These are phyloP conservation scores for Phanerochaete sordida DNA, from an alignment of 768 basidiomycete species.

Conservation along the genomic window DNA sequence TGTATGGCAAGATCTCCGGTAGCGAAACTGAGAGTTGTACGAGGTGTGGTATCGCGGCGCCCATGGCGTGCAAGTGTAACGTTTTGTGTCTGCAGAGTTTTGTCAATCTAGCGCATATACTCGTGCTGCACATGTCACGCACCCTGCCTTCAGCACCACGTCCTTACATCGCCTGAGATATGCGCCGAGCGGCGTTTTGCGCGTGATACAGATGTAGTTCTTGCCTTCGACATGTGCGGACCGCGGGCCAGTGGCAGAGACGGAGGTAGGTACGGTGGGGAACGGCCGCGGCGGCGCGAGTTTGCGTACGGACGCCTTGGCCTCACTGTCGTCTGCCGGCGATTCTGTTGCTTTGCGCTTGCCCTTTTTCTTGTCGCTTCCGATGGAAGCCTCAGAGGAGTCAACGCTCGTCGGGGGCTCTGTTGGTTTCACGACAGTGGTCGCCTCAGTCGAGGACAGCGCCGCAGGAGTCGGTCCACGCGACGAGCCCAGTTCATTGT, in stretches of 20 bases:
- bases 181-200: slow-evolving; percentile 65
- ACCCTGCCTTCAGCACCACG: slow-evolving; percentile 71
- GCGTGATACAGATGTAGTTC: slow-evolving; percentile 76
- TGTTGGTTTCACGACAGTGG: not conserved
- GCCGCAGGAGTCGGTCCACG: not conserved
- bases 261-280: slow-evolving; percentile 70
- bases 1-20: slow-evolving; percentile 67
- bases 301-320: slow-evolving; percentile 47
- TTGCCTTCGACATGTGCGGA: slow-evolving; percentile 79
- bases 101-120: not conserved
- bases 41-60: slow-evolving; percentile 84
- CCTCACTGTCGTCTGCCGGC: not conserved
- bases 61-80: slow-evolving; percentile 77
- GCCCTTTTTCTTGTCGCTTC: not conserved
- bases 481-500: not conserved
- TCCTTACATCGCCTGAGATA: slow-evolving; percentile 80
- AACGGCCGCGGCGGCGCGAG: slow-evolving; percentile 73
- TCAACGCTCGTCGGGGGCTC: not conserved
- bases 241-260: slow-evolving; percentile 75
- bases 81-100: slow-evolving; percentile 55
- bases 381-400: no score
- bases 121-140: slow-evolving; percentile 18
- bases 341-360: slow-evolving; percentile 2
- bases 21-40: slow-evolving; percentile 66
- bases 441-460: not conserved